Evolutionary conservation across 2,329 filamentous ascomycete genomes (phyloP).

Genomic region (Xylariaceae sp.): DNA sequence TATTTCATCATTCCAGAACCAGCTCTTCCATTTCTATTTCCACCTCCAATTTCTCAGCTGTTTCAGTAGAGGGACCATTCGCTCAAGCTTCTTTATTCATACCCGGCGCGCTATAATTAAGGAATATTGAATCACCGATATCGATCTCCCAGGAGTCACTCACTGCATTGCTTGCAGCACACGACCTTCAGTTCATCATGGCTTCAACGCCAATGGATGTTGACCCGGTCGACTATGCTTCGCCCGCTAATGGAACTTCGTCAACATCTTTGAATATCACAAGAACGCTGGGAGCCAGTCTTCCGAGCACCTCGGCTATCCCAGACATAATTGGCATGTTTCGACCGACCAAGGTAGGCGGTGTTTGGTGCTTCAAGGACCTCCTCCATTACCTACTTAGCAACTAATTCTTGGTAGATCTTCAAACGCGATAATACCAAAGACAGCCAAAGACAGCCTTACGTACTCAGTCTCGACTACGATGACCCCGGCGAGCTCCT

Average conservation of each 20-base stretch:
- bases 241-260: constrained; percentile 37
- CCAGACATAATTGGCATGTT: constrained; percentile 74
- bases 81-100: no score
- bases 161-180: no score
- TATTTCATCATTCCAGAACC: no score
- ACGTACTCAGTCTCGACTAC: constrained; percentile 89
- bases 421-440: constrained; percentile 57
- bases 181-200: no score
- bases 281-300: constrained; percentile 40
- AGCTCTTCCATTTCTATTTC: no score
- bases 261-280: constrained; percentile 46
- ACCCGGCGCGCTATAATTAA: no score
- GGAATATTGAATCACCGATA: no score
- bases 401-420: constrained; percentile 39
- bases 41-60: no score
- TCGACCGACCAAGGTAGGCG: constrained; percentile 75
- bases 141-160: no score
- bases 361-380: no score
- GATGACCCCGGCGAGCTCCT: constrained; percentile 91
- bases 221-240: constrained; percentile 40
- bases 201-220: constrained; percentile 56
- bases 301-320: constrained; percentile 59
- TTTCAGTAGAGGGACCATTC: no score
- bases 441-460: constrained; percentile 50
- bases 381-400: constrained; percentile 1